Evolutionary conservation across 2,329 filamentous ascomycete genomes (phyloP), one percentile per base, ranked within the genome.

Genomic region (Fusarium caatingaense): DNA sequence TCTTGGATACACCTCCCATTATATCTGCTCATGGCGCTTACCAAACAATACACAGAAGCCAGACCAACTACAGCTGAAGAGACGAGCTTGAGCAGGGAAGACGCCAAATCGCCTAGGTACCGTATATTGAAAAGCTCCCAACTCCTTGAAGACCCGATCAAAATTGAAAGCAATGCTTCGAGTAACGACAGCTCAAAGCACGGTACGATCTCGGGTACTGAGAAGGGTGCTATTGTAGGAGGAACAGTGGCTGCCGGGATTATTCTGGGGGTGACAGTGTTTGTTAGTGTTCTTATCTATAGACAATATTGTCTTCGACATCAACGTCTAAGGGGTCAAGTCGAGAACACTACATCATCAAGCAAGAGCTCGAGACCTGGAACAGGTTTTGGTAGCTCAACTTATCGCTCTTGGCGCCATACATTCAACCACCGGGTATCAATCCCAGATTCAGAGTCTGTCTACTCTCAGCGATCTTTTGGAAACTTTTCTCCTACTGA

Each of bases 201-300:
- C 5, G n/a, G 46, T 12, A n/a, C 40, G 11, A 44, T 16, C 21
- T 58, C 40, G 15, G 46, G 51, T 10, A 25, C 59, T n/a, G 23
- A 61, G 11, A 69, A 56, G 27, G 66, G 61, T 23, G 66, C 64
- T 34, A 60, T 76, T 16, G 53, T 74, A 16, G 72, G 72, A 6
- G 72, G 72, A 3, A 68, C 65, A 4, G 32, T 76, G 25, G 65
- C 60, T 16, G 58, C 49, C 15, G 71, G 66, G 9, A 56, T 74
- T 18, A 27, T 73, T 13, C 51, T 75, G 11, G 58, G 60, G 9
- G 37, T 67, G 10, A 53, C 53, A 12, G 27, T 74, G 16, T 74
- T 74, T 45, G 28, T 76, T n/a, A 54, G 55, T 23, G 61, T 66
- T 16, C 56, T 60, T 25, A 56, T 68, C 20, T 71, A 66, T 28